Percentiles rank a stretch among this genome's conserved stretches.
phyloP scores from a whole-genome alignment of 2,329 filamentous ascomycete genomes.

The Claviceps fusiformis region DNA sequence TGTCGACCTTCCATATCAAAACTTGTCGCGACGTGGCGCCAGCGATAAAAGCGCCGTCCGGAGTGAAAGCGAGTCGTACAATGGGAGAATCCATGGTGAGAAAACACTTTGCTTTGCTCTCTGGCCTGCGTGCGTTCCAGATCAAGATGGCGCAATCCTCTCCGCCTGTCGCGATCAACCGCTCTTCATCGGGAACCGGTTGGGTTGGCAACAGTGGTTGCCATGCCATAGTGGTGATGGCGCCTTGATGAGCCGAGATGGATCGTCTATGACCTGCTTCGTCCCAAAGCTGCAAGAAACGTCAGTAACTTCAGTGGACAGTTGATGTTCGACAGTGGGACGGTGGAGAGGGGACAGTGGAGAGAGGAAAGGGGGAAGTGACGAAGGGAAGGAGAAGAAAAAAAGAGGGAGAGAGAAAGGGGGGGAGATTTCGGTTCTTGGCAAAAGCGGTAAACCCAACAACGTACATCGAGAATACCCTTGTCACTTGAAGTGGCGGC shows the following conservation, averaged over 20 bases:
- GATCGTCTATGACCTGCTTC: constrained; percentile 37
- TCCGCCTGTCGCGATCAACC: constrained; percentile 46
- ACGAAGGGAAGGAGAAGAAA: background rate
- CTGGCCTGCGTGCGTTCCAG: constrained; percentile 44
- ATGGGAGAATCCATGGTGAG: constrained; percentile 48
- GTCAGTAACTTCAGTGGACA: background rate
- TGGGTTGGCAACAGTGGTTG: constrained; percentile 35
- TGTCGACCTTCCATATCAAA: constrained; percentile 52
- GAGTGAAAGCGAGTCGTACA: constrained; percentile 46
- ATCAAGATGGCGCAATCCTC: constrained; percentile 50
- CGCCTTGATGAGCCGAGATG: constrained; percentile 44
- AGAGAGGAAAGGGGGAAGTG: background rate
- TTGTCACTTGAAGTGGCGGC: constrained; percentile 47
- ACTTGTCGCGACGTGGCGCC: constrained; percentile 45
- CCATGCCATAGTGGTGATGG: constrained; percentile 46
- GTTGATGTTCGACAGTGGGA: too few relatives aligned
- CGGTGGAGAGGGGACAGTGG: too few relatives aligned
- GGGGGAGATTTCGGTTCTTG: background rate
- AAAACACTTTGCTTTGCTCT: constrained; percentile 42
- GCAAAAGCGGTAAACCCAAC: background rate
- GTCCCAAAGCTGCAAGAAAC: constrained; percentile 39
- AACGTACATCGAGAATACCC: constrained; percentile 46
- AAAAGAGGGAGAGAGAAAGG: too few relatives aligned
- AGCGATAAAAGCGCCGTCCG: constrained; percentile 49
- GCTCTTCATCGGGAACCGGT: constrained; percentile 29